Evolutionary conservation across 2,329 filamentous ascomycete species (phyloP).

Genomic region (Stenocarpella maydis): DNA sequence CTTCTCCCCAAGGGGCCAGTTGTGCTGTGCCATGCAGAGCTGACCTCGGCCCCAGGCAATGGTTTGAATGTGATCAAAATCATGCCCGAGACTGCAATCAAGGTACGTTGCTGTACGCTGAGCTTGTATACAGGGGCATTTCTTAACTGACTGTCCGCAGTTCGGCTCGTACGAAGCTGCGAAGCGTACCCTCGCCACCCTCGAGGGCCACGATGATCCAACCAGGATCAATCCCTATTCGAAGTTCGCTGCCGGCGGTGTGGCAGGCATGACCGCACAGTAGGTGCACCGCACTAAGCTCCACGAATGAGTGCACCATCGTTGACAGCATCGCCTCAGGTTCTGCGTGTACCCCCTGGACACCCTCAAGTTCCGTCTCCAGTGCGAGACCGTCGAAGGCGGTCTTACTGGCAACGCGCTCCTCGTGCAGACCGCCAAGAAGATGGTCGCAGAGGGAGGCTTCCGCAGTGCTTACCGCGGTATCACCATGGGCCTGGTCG

Average conservation of each 20-base stretch:
- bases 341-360: conserved; percentile 96
- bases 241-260: conserved; percentile 89
- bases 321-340: conserved; percentile 50
- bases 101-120: conserved; percentile 51
- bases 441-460: conserved; percentile 84
- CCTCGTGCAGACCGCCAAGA: conserved; percentile 81
- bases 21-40: neutral
- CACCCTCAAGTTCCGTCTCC: conserved; percentile 82
- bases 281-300: conserved; percentile 51
- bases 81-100: conserved; percentile 98
- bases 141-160: conserved; percentile 39
- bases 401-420: conserved; percentile 85
- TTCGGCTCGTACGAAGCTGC: conserved; percentile 97
- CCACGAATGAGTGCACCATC: neutral
- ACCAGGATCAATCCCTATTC: conserved; percentile 81
- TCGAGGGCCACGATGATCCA: conserved; percentile 89
- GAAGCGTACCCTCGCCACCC: conserved; percentile 82
- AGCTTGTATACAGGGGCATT: neutral
- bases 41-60: conserved; percentile 70
- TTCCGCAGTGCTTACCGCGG: conserved; percentile 85
- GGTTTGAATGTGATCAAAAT: conserved; percentile 97
- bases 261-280: conserved; percentile 95
- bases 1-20: neutral
- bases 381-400: conserved; percentile 90
- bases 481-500: conserved; percentile 89